Base-by-base conservation (phyloP, 192 early-diverging fungal species). In the Dispira parvispora region DNA sequence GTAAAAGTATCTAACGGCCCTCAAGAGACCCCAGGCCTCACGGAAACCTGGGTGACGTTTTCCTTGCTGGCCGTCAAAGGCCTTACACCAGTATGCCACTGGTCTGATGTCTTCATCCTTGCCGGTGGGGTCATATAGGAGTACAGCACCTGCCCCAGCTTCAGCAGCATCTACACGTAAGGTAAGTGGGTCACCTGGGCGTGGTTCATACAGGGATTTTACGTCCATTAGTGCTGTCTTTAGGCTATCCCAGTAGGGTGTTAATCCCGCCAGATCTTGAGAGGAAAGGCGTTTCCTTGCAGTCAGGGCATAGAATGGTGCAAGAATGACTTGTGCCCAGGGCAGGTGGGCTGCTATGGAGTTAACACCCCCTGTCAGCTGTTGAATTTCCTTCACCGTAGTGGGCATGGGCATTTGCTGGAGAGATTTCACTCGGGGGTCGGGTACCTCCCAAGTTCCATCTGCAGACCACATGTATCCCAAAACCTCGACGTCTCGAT, bases 291-390 rank as follows among this genome's bases (percentile, higher is more conserved):
- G 46, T 12, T 6, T 1, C 61, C 67, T 67, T 0, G 63, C 53
- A 2, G 58, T 45, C 0, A 38, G 28, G 42, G 55, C 62, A 54
- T 68, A 66, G 54, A 72, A 68, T 0, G 71, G 71, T 21, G 52
- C 43, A 3, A 72, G 46, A 11, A 61, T n/a, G 0, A 62, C 49
- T 50, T 63, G 60, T 2, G 43, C 43, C 67, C 67, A 66, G 27
- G n/a, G 43, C 9, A 72, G 25, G 43, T 72, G 64, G 10, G 43
- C 46, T 16, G 50, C 14, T 16, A 72, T 72, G 6, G 28, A 12
- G 49, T 68, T 72, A 2, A 72, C 43, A 13, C 67, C 67, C 0
- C 71, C 58, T 42, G 58, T 56, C n/a, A 72, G 6, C 8, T 56
- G 61, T 8, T 38, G 63, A 0, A 68, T 57, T 2, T 18, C 58